Conservation (phyloP, 73 alveolate species). For the Tetrahymena elliotti region DNA sequence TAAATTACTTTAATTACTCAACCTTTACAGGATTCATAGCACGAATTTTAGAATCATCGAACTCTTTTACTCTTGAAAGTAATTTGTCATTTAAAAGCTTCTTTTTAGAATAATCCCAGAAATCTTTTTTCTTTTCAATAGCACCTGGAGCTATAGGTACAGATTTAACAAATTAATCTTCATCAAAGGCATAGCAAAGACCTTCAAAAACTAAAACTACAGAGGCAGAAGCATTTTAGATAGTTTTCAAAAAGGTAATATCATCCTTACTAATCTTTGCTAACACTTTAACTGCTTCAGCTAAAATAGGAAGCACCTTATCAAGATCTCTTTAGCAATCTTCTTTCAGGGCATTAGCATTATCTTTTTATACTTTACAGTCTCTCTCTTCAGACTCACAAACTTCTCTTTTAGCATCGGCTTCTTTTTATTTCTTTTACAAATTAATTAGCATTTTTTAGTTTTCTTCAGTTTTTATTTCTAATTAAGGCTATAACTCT, state of each 20-base stretch:
- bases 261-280: slow-evolving; percentile 85
- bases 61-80: slow-evolving; percentile 19
- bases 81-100: slow-evolving; percentile 35
- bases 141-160: slow-evolving; percentile 34
- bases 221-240: slow-evolving; percentile 78
- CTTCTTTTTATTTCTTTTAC: slow-evolving; percentile 52
- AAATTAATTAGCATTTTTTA: slow-evolving; percentile 23
- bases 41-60: slow-evolving; percentile 11
- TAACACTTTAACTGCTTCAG: slow-evolving; percentile 91
- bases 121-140: slow-evolving; percentile 43
- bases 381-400: slow-evolving; percentile 44
- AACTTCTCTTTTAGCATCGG: slow-evolving; percentile 41
- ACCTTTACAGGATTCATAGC: slow-evolving; percentile 48
- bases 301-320: slow-evolving; percentile 95
- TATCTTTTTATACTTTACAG: slow-evolving; percentile 49
- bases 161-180: slow-evolving; percentile 21
- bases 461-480: slow-evolving; percentile 57
- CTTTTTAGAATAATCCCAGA: slow-evolving; percentile 60
- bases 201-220: slow-evolving; percentile 35
- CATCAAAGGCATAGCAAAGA: slow-evolving; percentile 38
- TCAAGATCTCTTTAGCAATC: slow-evolving; percentile 83
- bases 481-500: slow-evolving; percentile 78
- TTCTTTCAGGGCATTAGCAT: slow-evolving; percentile 55
- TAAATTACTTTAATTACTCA: slow-evolving; percentile 49
- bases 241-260: slow-evolving; percentile 82